Base-by-base conservation (phyloP, 1,284 basidiomycete species). In the Trametes versicolor region DNA sequence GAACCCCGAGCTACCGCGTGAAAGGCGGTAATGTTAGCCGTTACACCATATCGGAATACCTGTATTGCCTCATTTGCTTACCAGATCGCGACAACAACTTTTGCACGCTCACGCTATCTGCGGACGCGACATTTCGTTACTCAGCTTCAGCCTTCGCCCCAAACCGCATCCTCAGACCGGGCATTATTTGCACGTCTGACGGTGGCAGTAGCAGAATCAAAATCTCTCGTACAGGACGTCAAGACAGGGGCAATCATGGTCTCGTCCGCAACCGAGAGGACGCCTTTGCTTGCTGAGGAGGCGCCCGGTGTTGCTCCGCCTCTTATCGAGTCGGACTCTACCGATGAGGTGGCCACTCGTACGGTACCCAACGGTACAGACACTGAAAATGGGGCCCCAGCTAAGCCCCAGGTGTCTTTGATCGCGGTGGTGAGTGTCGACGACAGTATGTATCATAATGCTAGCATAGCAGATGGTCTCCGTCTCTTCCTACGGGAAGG, bases 1-100 rank as follows among this genome's bases (percentile, higher is more conserved):
- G 87, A 88, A 88, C 87, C 87, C 87, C 87, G 87, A 87, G 87
- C 87, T 88, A 83, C 85, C 86, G 88, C 87, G 85, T 87, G 85
- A 87, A 82, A 87, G 86, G 86, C 85, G 85, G 85, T 81, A 87
- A 87, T 87, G 86, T 87, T 87, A 85, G 84, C 86, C 86, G 79
- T 87, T 87, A 88, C 86, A 88, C 85, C 86, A 87, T 87, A 87
- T 81, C 86, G 72, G 72, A 73, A 25, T 62, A 34, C n/a, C 8
- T 25, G 7, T 47, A 21, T 23, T 2, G n/a, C n/a, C n/a, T n/a
- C n/a, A n/a, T n/a, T n/a, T n/a, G n/a, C n/a, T n/a, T n/a, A n/a
- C n/a, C n/a, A n/a, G 6, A 49, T 49, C 43, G 43, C 4, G 37
- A 6, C 13, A 17, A 3, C 29, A 32, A 32, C 8, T 32, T 32